phyloP scores from a whole-genome alignment of 495 filamentous ascomycete species.

The Tuber microsphaerosporum region DNA sequence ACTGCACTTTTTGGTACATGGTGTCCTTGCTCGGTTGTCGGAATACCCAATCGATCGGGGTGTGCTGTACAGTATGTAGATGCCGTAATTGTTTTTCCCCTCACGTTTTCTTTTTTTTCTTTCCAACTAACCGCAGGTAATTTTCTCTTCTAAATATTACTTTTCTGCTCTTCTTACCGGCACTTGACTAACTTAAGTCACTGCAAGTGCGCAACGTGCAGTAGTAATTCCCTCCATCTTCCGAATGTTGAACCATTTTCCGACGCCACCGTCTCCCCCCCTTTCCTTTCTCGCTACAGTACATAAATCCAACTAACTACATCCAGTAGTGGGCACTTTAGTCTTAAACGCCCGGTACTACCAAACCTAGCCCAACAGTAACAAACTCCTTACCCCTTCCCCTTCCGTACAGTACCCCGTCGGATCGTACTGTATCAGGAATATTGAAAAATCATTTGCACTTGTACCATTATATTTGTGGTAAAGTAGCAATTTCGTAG shows the following conservation, averaged over 20 bases:
- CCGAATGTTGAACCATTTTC: too few species aligned
- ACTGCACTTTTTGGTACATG: conserved; percentile 16
- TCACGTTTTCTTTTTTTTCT: neutral
- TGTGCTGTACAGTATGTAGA: too few species aligned
- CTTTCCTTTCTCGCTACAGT: neutral
- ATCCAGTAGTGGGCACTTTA: neutral
- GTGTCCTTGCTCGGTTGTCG: conserved; percentile 21
- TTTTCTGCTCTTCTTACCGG: neutral
- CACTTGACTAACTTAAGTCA: neutral
- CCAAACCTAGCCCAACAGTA: neutral
- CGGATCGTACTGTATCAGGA: conserved; percentile 7
- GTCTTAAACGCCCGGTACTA: neutral
- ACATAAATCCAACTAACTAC: neutral
- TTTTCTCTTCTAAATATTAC: neutral
- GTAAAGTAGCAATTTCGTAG: conserved; percentile 1
- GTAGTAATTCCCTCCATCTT: neutral
- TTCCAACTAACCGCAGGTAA: neutral
- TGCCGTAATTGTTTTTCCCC: neutral
- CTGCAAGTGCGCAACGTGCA: neutral
- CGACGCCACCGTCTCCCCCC: neutral
- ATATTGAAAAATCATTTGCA: conserved; percentile 26
- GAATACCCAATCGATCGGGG: conserved; percentile 30
- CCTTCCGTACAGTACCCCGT: conserved; percentile 2
- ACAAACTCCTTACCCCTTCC: neutral
- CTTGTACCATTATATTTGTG: conserved; percentile 10